Percentiles rank a stretch among this genome's conserved stretches.
Evolutionary conservation across 2,329 filamentous ascomycete genomes (phyloP).

Genomic region (Fusarium austroafricanum): DNA sequence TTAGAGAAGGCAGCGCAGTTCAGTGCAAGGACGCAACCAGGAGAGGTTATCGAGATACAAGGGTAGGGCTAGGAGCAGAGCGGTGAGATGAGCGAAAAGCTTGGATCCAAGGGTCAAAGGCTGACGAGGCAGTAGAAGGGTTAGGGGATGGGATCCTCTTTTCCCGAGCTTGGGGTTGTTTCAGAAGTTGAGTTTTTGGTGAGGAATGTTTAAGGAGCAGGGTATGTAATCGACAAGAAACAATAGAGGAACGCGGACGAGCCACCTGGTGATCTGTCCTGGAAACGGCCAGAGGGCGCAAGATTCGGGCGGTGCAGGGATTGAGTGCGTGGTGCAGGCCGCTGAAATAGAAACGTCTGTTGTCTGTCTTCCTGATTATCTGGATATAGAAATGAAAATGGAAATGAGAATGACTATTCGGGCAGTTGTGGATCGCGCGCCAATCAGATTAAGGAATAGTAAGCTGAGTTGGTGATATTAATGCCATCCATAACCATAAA

Average conservation of each 20-base stretch:
- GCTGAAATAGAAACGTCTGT: slow-evolving; percentile 13
- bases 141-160: slow-evolving; percentile 33
- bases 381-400: neutral
- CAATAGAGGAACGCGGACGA: slow-evolving; percentile 33
- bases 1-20: slow-evolving; percentile 1
- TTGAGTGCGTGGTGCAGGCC: slow-evolving; percentile 38
- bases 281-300: slow-evolving; percentile 40
- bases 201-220: slow-evolving; percentile 22
- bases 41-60: slow-evolving; percentile 27
- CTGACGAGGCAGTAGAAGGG: slow-evolving; percentile 34
- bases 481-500: neutral
- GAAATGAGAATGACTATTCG: slow-evolving; percentile 16
- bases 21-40: slow-evolving; percentile 11
- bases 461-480: neutral
- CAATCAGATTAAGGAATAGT: slow-evolving; percentile 17
- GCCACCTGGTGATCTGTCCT: slow-evolving; percentile 40
- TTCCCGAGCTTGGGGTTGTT: slow-evolving; percentile 40
- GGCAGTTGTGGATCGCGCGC: neutral
- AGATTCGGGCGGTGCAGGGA: slow-evolving; percentile 43
- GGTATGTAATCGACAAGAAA: slow-evolving; percentile 25
- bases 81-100: slow-evolving; percentile 41
- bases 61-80: slow-evolving; percentile 41
- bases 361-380: too few species aligned
- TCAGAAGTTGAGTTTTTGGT: slow-evolving; percentile 35
- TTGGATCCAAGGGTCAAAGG: slow-evolving; percentile 37